Conservation (phyloP, 1,284 basidiomycete genomes). For the Mycocalia duriaeana region DNA sequence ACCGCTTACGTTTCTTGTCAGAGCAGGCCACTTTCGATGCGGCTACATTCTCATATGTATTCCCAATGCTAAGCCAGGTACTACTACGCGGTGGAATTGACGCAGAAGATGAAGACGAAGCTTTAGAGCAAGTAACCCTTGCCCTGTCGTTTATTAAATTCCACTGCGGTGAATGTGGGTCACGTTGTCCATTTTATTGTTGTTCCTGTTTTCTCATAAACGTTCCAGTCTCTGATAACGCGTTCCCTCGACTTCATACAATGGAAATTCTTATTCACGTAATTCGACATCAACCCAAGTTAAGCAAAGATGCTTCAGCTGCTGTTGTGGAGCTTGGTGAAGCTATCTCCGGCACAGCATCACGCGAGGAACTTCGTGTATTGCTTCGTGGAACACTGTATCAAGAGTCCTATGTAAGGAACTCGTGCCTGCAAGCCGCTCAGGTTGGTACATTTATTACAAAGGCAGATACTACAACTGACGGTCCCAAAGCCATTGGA, state of each 20-base stretch:
- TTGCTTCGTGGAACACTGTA: slow-evolving; percentile 75
- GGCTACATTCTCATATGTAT: slow-evolving; percentile 80
- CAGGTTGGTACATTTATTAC: slow-evolving; percentile 49
- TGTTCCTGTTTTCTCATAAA: slow-evolving; percentile 2
- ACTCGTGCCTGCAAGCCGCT: slow-evolving; percentile 87
- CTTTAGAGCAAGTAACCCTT: slow-evolving; percentile 85
- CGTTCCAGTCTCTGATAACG: slow-evolving; percentile 52
- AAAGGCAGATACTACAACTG: too few relatives aligned
- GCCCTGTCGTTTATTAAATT: slow-evolving; percentile 83
- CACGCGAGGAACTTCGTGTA: slow-evolving; percentile 56
- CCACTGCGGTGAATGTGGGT: slow-evolving; percentile 82
- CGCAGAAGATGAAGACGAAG: slow-evolving; percentile 72
- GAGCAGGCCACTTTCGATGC: slow-evolving; percentile 83
- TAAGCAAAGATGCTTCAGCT: slow-evolving; percentile 84
- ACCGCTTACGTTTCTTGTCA: slow-evolving; percentile 79
- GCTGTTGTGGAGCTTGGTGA: slow-evolving; percentile 82
- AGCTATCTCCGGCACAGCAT: slow-evolving; percentile 69
- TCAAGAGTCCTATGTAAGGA: slow-evolving; percentile 89
- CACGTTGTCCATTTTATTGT: too few relatives aligned
- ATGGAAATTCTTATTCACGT: slow-evolving; percentile 74
- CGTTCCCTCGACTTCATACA: slow-evolving; percentile 71
- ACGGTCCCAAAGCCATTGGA: slow-evolving; percentile 72
- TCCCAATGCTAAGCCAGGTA: slow-evolving; percentile 74
- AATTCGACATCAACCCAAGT: slow-evolving; percentile 74
- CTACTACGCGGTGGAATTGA: slow-evolving; percentile 67